Base-by-base conservation (phyloP, 2,329 filamentous ascomycete species). In the Cordyceps sp. region DNA sequence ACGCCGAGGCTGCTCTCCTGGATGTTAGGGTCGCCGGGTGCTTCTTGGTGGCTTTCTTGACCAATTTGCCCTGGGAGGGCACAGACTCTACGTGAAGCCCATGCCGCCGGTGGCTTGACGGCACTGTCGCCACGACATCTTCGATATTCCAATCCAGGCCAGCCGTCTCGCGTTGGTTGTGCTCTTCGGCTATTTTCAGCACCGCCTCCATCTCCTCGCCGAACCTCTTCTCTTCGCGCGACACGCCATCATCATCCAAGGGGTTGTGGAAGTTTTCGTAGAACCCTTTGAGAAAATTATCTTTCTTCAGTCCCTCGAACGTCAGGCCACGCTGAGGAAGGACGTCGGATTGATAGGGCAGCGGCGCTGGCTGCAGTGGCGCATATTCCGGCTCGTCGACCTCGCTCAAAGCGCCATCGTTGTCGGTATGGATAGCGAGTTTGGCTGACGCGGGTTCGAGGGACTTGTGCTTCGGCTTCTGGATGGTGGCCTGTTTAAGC, bases 371-470 rank as follows among this genome's bases (percentile, higher is more conserved):
- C 37, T 64, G 76, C 0, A 84, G 83, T 6, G 88, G 84, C 50
- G 84, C 85, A 52, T 93, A 93, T 61, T 96, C 90, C 37, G 88
- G 73, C 33, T 94, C 86, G 18, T 76, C 73, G 28, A 81, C 73
- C 18, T 67, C 59, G 12, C 58, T 43, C 22, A 20, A 27, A 3
- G 49, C 46, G 31, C 60, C 63, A 19, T 48, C 51, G 25, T 58
- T 54, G 32, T 76, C 69, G 5, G 64, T 61, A 34, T 76, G 72
- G 25, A 74, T 59, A 31, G 75, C 67, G 29, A 84, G 56, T 49
- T 78, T 78, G 39, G 74, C 61, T 8, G 60, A 50, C 17, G 66
- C 62, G n/a, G 51, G 45, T 29, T 65, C 61, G 36, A 61, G 59
- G 15, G 69, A 59, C 30, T 66, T 64, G 30, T 68, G 65, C 47